A percentile compares a stretch with the other conserved stretches of the same genome.
These are phyloP conservation scores for Tillandsia leiboldiana DNA, from an alignment of 176 grass and related monocot genomes.

Conservation along the genomic window DNA sequence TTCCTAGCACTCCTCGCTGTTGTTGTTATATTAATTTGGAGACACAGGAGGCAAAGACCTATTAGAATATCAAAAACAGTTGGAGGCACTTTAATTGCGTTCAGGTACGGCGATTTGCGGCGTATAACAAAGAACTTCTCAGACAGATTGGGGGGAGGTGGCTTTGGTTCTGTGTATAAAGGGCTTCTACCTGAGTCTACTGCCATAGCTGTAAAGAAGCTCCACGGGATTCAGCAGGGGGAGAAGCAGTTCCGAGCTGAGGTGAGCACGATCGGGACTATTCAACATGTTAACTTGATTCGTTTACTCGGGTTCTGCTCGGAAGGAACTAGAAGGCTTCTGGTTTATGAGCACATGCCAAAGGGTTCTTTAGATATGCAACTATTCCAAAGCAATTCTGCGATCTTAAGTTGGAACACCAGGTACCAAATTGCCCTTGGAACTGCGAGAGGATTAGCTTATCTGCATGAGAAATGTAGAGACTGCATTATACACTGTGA, in stretches of 20 bases:
- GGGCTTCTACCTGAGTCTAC: constrained; percentile 27
- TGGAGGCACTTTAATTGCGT: constrained; percentile 14
- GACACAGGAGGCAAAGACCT: constrained; percentile 6
- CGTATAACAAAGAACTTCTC: constrained; percentile 36
- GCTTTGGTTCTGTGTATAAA: constrained; percentile 66
- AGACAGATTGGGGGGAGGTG: constrained; percentile 37
- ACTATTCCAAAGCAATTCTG: constrained; percentile 14
- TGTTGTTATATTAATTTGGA: constrained; percentile 4
- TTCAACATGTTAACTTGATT: constrained; percentile 54
- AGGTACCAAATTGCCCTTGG: constrained; percentile 44
- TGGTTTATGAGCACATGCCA: constrained; percentile 59
- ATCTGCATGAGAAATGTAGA: constrained; percentile 48
- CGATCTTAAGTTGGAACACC: constrained; percentile 18
- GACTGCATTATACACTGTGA: constrained; percentile 32
- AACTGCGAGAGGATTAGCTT: constrained; percentile 38
- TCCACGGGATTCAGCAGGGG: constrained; percentile 34
- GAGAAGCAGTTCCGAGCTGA: constrained; percentile 64
- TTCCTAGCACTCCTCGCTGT: constrained; percentile 9
- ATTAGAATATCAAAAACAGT: not conserved
- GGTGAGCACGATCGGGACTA: constrained; percentile 48
- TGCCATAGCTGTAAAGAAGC: constrained; percentile 52
- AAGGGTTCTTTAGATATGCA: constrained; percentile 38
- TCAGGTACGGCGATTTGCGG: constrained; percentile 31
- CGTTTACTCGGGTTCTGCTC: constrained; percentile 54
- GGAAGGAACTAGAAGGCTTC: constrained; percentile 25